These are phyloP conservation scores for Eucalyptus marginata DNA, from an alignment of 345 rosid species.

Conservation along the genomic window DNA sequence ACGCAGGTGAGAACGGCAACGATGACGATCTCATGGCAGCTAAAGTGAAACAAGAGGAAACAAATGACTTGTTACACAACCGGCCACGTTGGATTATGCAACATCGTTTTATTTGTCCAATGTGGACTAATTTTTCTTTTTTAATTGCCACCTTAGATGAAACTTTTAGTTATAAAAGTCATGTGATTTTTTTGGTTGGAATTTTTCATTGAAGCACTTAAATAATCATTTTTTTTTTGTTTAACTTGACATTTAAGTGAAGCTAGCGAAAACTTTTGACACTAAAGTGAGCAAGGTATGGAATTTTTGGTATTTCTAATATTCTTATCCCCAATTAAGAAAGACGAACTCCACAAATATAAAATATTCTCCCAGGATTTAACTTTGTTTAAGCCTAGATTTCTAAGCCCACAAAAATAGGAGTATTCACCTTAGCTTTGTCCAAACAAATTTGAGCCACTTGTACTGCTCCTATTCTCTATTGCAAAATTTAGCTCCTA, in stretches of 20 bases:
- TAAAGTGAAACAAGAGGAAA: not conserved
- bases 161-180: no score
- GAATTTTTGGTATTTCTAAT: not conserved
- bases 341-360: not conserved
- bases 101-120: not conserved
- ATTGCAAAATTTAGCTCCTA: not conserved
- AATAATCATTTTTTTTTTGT: no score
- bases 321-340: no score
- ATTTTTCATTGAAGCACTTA: no score
- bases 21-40: not conserved
- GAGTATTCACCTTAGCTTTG: not conserved
- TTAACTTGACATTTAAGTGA: no score
- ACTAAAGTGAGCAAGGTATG: fast-evolving
- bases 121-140: not conserved
- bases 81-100: not conserved
- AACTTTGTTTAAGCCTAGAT: not conserved
- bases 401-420: not conserved
- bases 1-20: not conserved
- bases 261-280: fast-evolving
- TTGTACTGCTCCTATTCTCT: not conserved
- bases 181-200: no score
- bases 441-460: no score
- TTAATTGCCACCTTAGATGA: not conserved
- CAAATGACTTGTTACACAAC: not conserved
- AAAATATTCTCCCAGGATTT: not conserved